These are phyloP conservation scores for Picochlorum costavermella DNA, from an alignment of 139 green algal genomes.

Conservation along the genomic window DNA sequence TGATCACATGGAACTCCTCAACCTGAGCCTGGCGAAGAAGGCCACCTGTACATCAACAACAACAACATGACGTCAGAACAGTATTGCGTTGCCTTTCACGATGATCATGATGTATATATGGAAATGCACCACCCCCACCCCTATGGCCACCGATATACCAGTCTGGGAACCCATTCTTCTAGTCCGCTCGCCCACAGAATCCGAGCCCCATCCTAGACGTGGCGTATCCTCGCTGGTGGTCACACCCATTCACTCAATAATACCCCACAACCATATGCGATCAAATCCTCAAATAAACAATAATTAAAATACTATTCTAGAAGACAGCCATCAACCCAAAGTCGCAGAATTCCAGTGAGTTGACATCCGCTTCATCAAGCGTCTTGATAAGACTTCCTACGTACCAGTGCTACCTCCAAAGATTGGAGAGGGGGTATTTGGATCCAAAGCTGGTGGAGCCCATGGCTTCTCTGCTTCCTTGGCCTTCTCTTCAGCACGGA, in stretches of 20 bases:
- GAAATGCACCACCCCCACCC: too few species aligned
- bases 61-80: neutral
- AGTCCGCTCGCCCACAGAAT: too few species aligned
- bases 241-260: too few species aligned
- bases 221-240: too few species aligned
- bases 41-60: conserved; percentile 43
- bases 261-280: neutral
- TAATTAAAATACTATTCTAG: neutral
- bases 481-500: conserved; percentile 45
- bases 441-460: conserved; percentile 76
- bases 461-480: conserved; percentile 48
- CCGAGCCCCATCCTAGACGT: too few species aligned
- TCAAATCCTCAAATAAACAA: neutral
- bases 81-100: neutral
- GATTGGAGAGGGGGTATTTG: conserved; percentile 87
- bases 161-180: too few species aligned
- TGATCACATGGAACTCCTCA: conserved; percentile 97
- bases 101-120: too few species aligned
- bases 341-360: neutral
- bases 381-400: neutral
- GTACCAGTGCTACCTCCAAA: conserved; percentile 92
- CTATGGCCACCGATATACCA: too few species aligned
- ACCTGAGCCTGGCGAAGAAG: conserved; percentile 92
- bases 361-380: too few species aligned
- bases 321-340: neutral